Evolutionary conservation across 768 basidiomycete genomes (phyloP).

Genomic region (Scleroderma bovista): DNA sequence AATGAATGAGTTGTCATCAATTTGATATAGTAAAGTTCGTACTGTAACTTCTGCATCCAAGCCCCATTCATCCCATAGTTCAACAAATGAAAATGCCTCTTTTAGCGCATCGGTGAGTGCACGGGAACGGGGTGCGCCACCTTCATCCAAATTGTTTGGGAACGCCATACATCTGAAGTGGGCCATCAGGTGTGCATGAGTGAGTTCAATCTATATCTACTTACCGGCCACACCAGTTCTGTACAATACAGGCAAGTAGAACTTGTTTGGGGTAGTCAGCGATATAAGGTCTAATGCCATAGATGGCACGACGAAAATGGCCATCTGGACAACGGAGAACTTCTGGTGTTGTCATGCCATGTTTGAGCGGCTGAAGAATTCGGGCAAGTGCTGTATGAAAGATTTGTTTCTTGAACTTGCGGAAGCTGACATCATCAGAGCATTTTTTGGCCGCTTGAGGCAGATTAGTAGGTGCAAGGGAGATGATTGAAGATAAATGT

Average conservation of each 20-base stretch:
- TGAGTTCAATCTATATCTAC: not conserved
- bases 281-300: conserved; percentile 32
- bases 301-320: conserved; percentile 22
- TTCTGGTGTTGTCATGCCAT: conserved; percentile 22
- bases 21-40: not conserved
- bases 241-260: conserved; percentile 26
- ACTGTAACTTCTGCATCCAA: conserved; percentile 16
- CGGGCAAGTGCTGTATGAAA: conserved; percentile 21
- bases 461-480: not conserved
- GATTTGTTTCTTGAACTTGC: conserved; percentile 24
- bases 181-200: not conserved
- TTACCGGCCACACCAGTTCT: conserved; percentile 26
- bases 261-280: conserved; percentile 36
- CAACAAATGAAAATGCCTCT: not conserved
- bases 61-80: conserved; percentile 25
- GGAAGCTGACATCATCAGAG: conserved; percentile 10
- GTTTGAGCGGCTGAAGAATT: conserved; percentile 20
- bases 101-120: not conserved
- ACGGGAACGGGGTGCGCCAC: too few species aligned
- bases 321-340: conserved; percentile 22
- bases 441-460: conserved; percentile 5
- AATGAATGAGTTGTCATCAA: not conserved
- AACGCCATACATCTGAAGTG: not conserved
- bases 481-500: not conserved
- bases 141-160: not conserved